These are phyloP conservation scores for Vanrija pseudolonga DNA, from an alignment of 1,284 basidiomycete genomes.

Conservation along the genomic window DNA sequence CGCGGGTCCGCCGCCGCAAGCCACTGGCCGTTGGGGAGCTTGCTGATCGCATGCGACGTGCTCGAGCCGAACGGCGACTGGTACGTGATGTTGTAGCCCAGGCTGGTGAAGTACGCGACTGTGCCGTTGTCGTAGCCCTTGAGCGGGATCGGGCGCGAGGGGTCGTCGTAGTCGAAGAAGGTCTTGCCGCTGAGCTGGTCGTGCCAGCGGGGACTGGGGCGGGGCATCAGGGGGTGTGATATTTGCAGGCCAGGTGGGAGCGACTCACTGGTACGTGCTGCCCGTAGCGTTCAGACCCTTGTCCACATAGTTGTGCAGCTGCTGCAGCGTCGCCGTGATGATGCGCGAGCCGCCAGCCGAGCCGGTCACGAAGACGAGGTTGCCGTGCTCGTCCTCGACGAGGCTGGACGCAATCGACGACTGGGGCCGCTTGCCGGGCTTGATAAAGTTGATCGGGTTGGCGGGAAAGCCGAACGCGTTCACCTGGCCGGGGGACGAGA, in stretches of 20 bases:
- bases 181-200: constrained; percentile 47
- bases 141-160: constrained; percentile 18
- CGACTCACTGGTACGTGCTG: constrained; percentile 23
- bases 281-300: constrained; percentile 31
- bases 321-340: constrained; percentile 50
- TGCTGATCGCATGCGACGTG: constrained; percentile 25
- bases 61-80: constrained; percentile 18
- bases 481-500: constrained; percentile 33
- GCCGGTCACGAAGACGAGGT: constrained; percentile 44
- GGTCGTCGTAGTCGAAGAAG: constrained; percentile 38
- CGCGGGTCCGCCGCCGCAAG: constrained; percentile 26
- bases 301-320: constrained; percentile 38
- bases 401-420: constrained; percentile 47
- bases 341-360: constrained; percentile 49
- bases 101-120: constrained; percentile 29
- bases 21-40: constrained; percentile 21
- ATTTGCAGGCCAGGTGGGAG: background rate
- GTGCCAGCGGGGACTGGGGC: constrained; percentile 49
- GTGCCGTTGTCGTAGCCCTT: constrained; percentile 47
- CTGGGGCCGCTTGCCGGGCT: constrained; percentile 47
- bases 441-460: constrained; percentile 47
- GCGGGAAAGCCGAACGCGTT: constrained; percentile 49
- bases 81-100: constrained; percentile 46
- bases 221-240: background rate
- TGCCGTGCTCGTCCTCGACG: constrained; percentile 42